These are phyloP conservation scores for Floccularia luteovirens DNA, from an alignment of 768 basidiomycete species.

Conservation along the genomic window DNA sequence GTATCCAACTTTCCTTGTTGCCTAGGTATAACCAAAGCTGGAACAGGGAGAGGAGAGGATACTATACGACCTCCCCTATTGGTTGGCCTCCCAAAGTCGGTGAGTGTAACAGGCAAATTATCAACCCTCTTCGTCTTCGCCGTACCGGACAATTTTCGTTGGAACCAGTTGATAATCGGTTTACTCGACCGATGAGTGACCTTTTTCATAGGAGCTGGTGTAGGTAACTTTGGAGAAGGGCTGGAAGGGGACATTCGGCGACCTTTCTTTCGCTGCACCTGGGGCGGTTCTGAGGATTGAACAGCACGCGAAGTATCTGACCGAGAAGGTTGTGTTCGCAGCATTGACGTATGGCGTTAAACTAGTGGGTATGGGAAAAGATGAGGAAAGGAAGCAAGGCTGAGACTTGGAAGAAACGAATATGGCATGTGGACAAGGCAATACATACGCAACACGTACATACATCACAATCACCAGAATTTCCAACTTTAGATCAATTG, in stretches of 20 bases:
- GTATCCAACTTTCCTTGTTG: constrained; percentile 25
- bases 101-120: constrained; percentile 21
- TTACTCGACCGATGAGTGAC: constrained; percentile 65
- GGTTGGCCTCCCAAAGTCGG: constrained; percentile 25
- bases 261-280: constrained; percentile 11
- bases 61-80: constrained; percentile 28
- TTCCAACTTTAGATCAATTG: background rate
- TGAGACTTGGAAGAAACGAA: too few species aligned
- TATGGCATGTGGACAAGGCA: too few species aligned
- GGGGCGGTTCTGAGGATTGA: constrained; percentile 5
- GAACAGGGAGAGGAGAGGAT: constrained; percentile 34
- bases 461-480: too few species aligned
- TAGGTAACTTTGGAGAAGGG: too few species aligned
- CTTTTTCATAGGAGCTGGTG: constrained; percentile 25
- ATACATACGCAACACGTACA: too few species aligned
- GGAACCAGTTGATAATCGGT: constrained; percentile 87
- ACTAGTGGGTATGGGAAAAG: background rate
- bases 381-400: background rate
- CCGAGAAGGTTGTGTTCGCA: too few species aligned
- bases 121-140: constrained; percentile 47
- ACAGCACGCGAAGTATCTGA: too few species aligned
- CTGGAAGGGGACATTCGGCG: constrained; percentile 3
- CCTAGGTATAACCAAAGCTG: constrained; percentile 15
- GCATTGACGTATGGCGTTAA: too few species aligned
- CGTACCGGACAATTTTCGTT: constrained; percentile 74